A percentile compares a stretch with the other conserved stretches of the same genome.
Evolutionary conservation across 345 rosid species (phyloP).

Genomic region (Anastatica hierochuntica): DNA sequence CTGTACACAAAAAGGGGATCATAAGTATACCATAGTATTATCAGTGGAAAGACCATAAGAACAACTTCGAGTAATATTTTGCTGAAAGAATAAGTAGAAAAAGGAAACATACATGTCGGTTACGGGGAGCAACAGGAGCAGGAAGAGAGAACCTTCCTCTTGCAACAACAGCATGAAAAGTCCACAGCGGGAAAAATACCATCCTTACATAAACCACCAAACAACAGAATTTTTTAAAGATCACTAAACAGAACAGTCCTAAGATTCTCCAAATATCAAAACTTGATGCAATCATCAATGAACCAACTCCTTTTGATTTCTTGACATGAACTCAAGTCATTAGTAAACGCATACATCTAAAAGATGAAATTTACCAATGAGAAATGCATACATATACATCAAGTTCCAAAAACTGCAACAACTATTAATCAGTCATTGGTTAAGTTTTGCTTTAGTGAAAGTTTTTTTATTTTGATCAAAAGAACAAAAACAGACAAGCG

Average conservation of each 20-base stretch:
- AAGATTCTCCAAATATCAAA: too few species aligned
- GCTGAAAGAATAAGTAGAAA: neutral
- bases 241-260: too few species aligned
- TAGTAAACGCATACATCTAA: neutral
- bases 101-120: slow-evolving; percentile 58
- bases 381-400: too few species aligned
- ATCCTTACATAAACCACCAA: slow-evolving; percentile 41
- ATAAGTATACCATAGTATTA: too few species aligned
- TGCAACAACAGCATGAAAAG: slow-evolving; percentile 87
- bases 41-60: too few species aligned
- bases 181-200: slow-evolving; percentile 78
- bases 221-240: too few species aligned
- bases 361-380: too few species aligned
- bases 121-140: slow-evolving; percentile 87
- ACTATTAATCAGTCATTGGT: too few species aligned
- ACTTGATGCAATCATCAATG: neutral
- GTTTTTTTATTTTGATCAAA: too few species aligned
- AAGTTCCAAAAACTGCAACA: too few species aligned
- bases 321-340: neutral
- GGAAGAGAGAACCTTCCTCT: slow-evolving; percentile 96
- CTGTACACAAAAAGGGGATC: slow-evolving; percentile 32
- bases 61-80: neutral
- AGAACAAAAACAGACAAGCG: too few species aligned
- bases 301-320: neutral
- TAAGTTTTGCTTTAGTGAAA: too few species aligned